These are phyloP conservation scores for Trifolium subterraneum DNA, from an alignment of 306 rosid genomes.

Conservation along the genomic window DNA sequence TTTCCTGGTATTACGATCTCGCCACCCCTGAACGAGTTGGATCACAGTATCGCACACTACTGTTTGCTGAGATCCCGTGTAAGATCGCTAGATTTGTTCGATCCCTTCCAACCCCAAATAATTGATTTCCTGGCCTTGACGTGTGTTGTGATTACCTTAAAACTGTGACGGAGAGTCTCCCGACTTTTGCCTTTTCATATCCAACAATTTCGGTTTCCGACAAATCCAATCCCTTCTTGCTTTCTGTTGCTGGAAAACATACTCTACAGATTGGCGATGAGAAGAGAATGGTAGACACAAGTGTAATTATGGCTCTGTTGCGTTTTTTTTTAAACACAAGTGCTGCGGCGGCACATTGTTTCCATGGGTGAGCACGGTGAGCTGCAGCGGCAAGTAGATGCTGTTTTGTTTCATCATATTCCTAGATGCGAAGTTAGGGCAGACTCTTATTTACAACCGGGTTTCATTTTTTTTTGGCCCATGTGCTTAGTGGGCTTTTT, in stretches of 20 bases:
- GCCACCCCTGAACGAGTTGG: background rate
- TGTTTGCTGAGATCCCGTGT: background rate
- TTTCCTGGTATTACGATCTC: background rate
- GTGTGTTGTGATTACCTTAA: background rate
- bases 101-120: background rate
- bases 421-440: background rate
- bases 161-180: background rate
- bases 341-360: background rate
- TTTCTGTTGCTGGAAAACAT: background rate
- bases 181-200: background rate
- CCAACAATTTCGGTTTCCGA: background rate
- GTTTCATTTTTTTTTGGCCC: background rate
- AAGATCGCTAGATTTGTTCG: background rate
- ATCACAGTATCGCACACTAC: background rate
- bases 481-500: constrained; percentile 1
- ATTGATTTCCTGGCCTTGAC: background rate
- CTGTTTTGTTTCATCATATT: background rate
- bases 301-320: background rate
- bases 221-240: background rate
- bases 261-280: background rate
- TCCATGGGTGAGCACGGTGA: background rate
- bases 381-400: background rate
- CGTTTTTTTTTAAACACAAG: background rate
- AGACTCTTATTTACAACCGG: background rate
- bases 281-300: background rate